phyloP scores from a whole-genome alignment of 345 rosid species.

The Limnanthes douglasii region DNA sequence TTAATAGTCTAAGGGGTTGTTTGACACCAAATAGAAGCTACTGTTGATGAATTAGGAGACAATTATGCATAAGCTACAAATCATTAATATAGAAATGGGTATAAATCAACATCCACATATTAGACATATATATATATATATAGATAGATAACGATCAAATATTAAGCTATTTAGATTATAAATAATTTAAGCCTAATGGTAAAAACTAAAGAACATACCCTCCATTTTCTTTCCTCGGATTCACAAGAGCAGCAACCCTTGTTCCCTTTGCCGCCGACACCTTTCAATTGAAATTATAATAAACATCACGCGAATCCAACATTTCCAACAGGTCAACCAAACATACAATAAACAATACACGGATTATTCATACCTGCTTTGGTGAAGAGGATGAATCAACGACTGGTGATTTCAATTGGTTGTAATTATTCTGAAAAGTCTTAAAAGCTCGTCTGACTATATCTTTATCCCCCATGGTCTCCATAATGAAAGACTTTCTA shows the following conservation, averaged over 20 bases:
- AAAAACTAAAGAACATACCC: too few species aligned
- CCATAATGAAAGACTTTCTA: conserved; percentile 69
- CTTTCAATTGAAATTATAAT: too few species aligned
- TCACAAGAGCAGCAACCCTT: conserved; percentile 19
- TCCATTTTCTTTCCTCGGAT: conserved; percentile 32
- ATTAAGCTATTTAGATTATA: too few species aligned
- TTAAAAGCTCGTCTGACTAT: conserved; percentile 76
- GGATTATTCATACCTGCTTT: conserved; percentile 66
- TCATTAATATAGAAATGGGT: not conserved
- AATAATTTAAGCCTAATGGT: too few species aligned
- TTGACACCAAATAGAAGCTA: too few species aligned
- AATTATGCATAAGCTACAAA: too few species aligned
- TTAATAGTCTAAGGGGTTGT: too few species aligned
- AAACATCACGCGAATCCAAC: too few species aligned
- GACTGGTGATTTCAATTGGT: conserved; percentile 23
- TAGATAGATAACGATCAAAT: too few species aligned
- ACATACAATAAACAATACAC: too few species aligned
- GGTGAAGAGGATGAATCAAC: conserved; percentile 24
- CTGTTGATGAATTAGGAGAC: too few species aligned
- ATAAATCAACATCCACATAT: not conserved
- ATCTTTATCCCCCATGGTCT: conserved; percentile 93
- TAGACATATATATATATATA: too few species aligned
- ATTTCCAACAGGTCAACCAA: not conserved
- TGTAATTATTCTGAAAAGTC: conserved; percentile 49
- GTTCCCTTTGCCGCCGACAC: conserved; percentile 22